Base-by-base conservation (phyloP, 495 filamentous ascomycete genomes). In the Hypoxylon rickii region DNA sequence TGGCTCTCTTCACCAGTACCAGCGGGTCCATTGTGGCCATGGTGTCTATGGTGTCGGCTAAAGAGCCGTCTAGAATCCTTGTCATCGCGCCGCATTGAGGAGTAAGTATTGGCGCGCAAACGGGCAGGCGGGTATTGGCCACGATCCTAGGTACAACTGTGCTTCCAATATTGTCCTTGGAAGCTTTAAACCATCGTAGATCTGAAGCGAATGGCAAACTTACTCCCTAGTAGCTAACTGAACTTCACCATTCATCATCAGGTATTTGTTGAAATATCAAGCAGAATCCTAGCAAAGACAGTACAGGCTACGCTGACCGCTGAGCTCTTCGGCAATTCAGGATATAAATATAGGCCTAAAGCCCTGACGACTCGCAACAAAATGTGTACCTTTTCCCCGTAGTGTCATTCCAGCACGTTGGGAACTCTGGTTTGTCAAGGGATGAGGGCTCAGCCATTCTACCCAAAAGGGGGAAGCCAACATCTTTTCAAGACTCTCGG, bases 341-440 rank as follows among this genome's bases (percentile, higher is more conserved):
- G n/a, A n/a, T n/a, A n/a, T n/a, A n/a, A n/a, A n/a, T n/a, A n/a
- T n/a, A n/a, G n/a, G n/a, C n/a, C n/a, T n/a, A n/a, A n/a, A n/a
- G n/a, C n/a, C n/a, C n/a, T n/a, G n/a, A n/a, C n/a, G n/a, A n/a
- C n/a, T n/a, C n/a, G n/a, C n/a, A n/a, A 42, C 51, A 44, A 44
- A 24, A 54, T 21, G 45, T 16, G 41, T 51, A 34, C 51, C 17
- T 51, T 13, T 13, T 47, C 50, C 47, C 57, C 49, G 49, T 42
- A 21, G 39, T 29, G 29, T 21, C 39, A 11, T 18, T 45, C 24
- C 10, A 34, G 13, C 50, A 15, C 11, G 29, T 29, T 54, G 17
- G 50, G 33, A 55, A 51, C 20, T 46, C 38, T 37, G 18, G 40
- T 46, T 44, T 43, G 32, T 34, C 41, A 51, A 37, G 16, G 8